Evolutionary conservation across 164 flowering plant genomes (phyloP), one percentile per base, ranked within the genome.

Genomic region (Aristolochia fimbriata): DNA sequence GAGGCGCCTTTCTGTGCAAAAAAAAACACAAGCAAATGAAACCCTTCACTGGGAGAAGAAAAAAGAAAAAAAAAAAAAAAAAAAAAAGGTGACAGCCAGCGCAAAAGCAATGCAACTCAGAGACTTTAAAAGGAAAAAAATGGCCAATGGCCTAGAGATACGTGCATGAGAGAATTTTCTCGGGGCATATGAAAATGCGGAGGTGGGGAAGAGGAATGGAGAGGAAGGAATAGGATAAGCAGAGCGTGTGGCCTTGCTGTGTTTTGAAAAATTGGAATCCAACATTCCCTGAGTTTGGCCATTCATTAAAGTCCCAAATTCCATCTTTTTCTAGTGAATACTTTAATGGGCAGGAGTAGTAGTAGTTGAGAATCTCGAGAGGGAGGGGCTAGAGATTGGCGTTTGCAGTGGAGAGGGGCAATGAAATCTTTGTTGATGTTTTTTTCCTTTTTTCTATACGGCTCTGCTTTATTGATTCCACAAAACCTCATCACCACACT

Each of bases 241-340:
- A 6, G 23, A 63, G 46, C 11, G 59, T 56, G 59, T 41, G 15
- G 12, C 25, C 17, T 4, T 54, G 20, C 27, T 24, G 14, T 23
- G 43, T 47, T 30, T 27, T 17, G 49, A 31, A 62, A 27, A 59
- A 22, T 24, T 24, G 75, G 86, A 83, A 80, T 86, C 87, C 80
- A 78, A 86, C 89, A 82, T 81, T 83, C 87, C 73, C 83, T 79
- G 82, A 56, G 80, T 66, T 79, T 74, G 76, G 77, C 81, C 86
- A 84, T 73, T 66, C 79, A 78, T 62, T 71, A 81, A 78, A 78
- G 62, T 61, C 76, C 71, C 76, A 81, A 75, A 70, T 65, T 58
- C 65, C 55, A 66, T 64, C 67, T 57, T 53, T 62, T 62, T 60
- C 63, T 27, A 20, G 57, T 25, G 21, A 73, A 21, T 33, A 19